A percentile compares a stretch with the other conserved stretches of the same genome.
These are phyloP conservation scores for Rhinocladiella mackenziei DNA, from an alignment of 2,329 filamentous ascomycete genomes.

Conservation along the genomic window DNA sequence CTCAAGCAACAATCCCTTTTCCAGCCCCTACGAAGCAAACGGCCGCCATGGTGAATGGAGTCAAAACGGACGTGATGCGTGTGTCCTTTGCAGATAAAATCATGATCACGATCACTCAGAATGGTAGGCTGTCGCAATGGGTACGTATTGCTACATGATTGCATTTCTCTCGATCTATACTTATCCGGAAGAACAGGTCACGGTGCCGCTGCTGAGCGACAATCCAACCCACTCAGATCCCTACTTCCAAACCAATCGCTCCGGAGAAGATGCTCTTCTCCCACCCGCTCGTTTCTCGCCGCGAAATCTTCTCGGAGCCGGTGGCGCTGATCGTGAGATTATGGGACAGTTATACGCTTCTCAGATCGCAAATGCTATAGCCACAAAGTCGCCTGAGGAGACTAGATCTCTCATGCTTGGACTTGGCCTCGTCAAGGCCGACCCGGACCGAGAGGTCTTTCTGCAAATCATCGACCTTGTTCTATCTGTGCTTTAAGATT, in stretches of 20 bases:
- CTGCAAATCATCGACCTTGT: conserved; percentile 28
- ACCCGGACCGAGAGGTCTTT: conserved; percentile 27
- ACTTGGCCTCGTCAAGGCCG: conserved; percentile 32
- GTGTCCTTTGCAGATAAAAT: conserved; percentile 86
- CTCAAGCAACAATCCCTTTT: conserved; percentile 50
- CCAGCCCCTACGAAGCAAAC: conserved; percentile 61
- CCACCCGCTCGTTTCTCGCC: conserved; percentile 80
- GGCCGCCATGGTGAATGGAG: conserved; percentile 60
- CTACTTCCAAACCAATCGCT: conserved; percentile 37
- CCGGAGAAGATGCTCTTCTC: conserved; percentile 57
- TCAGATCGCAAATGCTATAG: conserved; percentile 78
- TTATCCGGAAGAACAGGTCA: conserved; percentile 31
- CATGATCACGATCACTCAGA: conserved; percentile 80
- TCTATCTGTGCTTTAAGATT: conserved; percentile 24
- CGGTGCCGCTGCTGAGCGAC: conserved; percentile 66
- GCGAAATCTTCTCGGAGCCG: conserved; percentile 79
- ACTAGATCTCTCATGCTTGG: conserved; percentile 54
- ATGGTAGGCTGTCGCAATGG: conserved; percentile 86
- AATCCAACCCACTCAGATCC: conserved; percentile 51
- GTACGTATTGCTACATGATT: conserved; percentile 47
- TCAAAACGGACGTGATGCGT: conserved; percentile 67
- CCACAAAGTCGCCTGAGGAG: conserved; percentile 64
- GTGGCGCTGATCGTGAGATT: conserved; percentile 72
- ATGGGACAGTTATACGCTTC: conserved; percentile 84
- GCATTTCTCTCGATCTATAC: conserved; percentile 25